A percentile compares a stretch with the other conserved stretches of the same genome.
These are phyloP conservation scores for Acacia crassicarpa DNA, from an alignment of 306 rosid species.

Conservation along the genomic window DNA sequence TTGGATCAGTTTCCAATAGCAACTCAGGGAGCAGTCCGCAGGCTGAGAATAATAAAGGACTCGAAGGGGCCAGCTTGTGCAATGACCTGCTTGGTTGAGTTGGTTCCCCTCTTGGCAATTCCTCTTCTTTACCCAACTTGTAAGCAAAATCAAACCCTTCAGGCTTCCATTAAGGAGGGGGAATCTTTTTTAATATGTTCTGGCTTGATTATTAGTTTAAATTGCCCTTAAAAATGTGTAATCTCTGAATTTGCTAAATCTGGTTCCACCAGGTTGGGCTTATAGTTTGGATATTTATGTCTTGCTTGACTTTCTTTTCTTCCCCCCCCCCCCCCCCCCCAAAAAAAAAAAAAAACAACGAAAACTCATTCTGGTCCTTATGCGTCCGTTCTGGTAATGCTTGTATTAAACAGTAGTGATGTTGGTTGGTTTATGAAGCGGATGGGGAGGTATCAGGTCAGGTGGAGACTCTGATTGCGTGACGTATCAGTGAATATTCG, in stretches of 20 bases:
- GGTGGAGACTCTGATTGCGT: conserved; percentile 23
- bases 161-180: background rate
- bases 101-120: conserved; percentile 42
- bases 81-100: conserved; percentile 48
- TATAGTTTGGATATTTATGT: conserved; percentile 28
- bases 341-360: too few relatives aligned
- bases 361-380: background rate
- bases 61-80: conserved; percentile 70
- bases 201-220: conserved; percentile 12
- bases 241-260: background rate
- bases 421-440: conserved; percentile 20
- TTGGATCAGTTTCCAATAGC: conserved; percentile 83
- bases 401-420: conserved; percentile 20
- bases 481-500: conserved; percentile 9
- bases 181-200: conserved; percentile 16
- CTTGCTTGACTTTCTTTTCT: background rate
- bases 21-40: conserved; percentile 94
- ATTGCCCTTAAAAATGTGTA: conserved; percentile 19
- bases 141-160: background rate
- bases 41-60: conserved; percentile 61
- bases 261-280: background rate
- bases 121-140: conserved; percentile 48
- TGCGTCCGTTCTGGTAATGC: conserved; percentile 11
- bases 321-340: background rate
- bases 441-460: conserved; percentile 4